phyloP scores from a whole-genome alignment of 1,284 basidiomycete species.

The Apiotrichum montevideense region DNA sequence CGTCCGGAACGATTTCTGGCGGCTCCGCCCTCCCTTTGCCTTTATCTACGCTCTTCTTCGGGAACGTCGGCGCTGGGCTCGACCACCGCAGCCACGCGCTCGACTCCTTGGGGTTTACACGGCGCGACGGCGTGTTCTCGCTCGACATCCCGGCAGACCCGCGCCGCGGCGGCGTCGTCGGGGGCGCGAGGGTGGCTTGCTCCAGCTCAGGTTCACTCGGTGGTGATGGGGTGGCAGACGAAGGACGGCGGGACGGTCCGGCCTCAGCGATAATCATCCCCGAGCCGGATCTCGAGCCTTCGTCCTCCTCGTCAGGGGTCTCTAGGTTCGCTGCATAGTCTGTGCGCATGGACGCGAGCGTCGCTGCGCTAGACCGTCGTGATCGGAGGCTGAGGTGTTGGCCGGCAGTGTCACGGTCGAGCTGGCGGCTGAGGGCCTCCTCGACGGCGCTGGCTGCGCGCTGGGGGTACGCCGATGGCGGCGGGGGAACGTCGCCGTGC shows the following conservation, averaged over 20 bases:
- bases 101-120: constrained; percentile 34
- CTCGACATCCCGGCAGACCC: background rate
- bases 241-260: too few relatives aligned
- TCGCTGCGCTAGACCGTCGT: constrained; percentile 30
- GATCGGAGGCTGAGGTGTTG: constrained; percentile 37
- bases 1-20: background rate
- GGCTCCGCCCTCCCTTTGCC: constrained; percentile 25
- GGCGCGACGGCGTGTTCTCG: background rate
- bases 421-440: constrained; percentile 34
- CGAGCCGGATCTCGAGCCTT: too few relatives aligned
- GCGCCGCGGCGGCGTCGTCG: background rate
- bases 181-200: background rate
- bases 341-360: constrained; percentile 19
- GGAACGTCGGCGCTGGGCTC: constrained; percentile 31
- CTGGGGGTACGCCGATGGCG: background rate
- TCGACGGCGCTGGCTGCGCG: constrained; percentile 16
- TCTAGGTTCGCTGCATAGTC: background rate
- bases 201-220: background rate
- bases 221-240: too few relatives aligned
- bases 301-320: constrained; percentile 1
- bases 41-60: constrained; percentile 26
- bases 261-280: too few relatives aligned
- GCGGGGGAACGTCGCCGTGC: constrained; percentile 19
- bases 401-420: constrained; percentile 38
- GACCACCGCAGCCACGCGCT: constrained; percentile 40